Evolutionary conservation across 2,329 filamentous ascomycete genomes (phyloP), one percentile per base, ranked within the genome.

Genomic region (Talaromyces rugulosus): DNA sequence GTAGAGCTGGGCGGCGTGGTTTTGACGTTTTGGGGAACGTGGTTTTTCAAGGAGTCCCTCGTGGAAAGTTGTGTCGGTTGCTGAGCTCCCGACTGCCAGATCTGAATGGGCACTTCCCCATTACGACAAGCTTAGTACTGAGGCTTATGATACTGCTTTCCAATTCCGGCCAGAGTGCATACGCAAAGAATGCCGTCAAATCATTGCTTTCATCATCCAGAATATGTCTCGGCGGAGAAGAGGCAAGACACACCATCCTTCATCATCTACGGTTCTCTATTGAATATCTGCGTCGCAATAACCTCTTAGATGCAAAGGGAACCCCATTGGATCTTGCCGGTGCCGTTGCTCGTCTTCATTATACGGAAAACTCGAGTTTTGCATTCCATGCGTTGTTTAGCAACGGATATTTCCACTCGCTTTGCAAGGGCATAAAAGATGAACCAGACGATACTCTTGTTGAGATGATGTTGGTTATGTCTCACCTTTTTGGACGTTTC

Each of bases 1-100:
- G 91, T 74, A 87, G 90, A 80, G 88, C 90, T 34, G 90, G 90
- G 66, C 87, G 90, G 74, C 85, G 90, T 77, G 90, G 90, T 1
- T 94, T 94, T 65, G 90, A 94, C 70, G 77, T 92, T 27, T 82
- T 94, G 1, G 90, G 90, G 61, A 94, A 94, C 68, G 88, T 94
- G 1, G 88, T 94, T 1, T 94, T 94, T 73, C 87, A 89, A 64
- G 84, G 84, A 1, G 81, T 94, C 16, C 77, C 83, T 0, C 72
- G 77, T 7, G 78, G 83, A 51, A 88, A 90, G 66, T 84, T 87
- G 1, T 83, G 84, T 64, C 85, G 89, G 58, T 82, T 94, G 58
- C 84, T 93, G 69, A 90, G 88, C 62, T 91, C 89, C 0, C 81
- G 86, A 14, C 78, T 94, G 1, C 90, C 90, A 0, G 88, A 90